Evolutionary conservation across 768 basidiomycete species (phyloP), one percentile per base, ranked within the genome.

Genomic region (Amanita exitialis): DNA sequence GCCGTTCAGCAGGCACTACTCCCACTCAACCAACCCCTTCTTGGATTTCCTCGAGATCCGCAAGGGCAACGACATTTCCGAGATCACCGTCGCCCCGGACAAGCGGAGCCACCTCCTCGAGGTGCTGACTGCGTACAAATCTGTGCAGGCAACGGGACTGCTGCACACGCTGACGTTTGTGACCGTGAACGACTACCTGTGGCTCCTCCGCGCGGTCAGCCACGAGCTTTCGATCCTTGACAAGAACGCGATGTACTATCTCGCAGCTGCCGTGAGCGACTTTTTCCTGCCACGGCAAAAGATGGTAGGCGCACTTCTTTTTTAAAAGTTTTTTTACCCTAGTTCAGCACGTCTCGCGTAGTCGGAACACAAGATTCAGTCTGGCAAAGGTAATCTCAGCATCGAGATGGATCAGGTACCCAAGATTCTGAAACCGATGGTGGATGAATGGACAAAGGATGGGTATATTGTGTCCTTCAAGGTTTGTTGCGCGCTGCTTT

Each of bases 321-420:
- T n/a, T n/a, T n/a, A n/a, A n/a, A n/a, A n/a, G n/a, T n/a, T n/a
- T n/a, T 12, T 9, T 34, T 34, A 6, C 15, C 34, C 34, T 5
- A 36, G 13, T 5, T 36, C 13, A 15, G 13, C 36, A n/a, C n/a
- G n/a, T n/a, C n/a, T n/a, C 27, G 27, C 27, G 0, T 59, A 96
- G 95, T 86, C 91, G 1, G 92, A 91, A 67, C 96, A 99, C 69
- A 99, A 99, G 70, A 98, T 99, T 34, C 95, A 98, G 61, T 96
- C 93, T 0, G 90, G 90, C 25, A 93, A 95, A 62, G 95, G 94
- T 1, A 94, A 85, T 57, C 70, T 98, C 21, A 79, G 81, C 42
- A 88, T 98, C 51, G 94, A 98, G 66, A 99, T 98, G 96, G 96
- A 99, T 62, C 93, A 97, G 64, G 94, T 98, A 0, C 96, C 96